Percentiles rank a stretch among this genome's conserved stretches.
Conservation (phyloP, 306 rosid species). For the Prunus armeniaca region DNA sequence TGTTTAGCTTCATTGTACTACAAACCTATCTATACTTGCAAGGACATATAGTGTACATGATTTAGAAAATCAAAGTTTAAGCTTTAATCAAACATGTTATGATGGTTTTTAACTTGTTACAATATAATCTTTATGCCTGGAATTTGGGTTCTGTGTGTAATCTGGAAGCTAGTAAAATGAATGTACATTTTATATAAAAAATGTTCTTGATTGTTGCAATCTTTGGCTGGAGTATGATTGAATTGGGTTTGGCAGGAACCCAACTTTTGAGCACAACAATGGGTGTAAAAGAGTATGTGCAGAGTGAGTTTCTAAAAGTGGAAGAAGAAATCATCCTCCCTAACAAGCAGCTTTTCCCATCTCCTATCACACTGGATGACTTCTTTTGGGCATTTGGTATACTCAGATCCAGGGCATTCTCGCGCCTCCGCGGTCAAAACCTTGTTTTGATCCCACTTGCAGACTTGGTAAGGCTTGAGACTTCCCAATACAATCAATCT, state of each 20-base stretch:
- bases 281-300: constrained; percentile 79
- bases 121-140: too few species aligned
- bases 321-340: constrained; percentile 77
- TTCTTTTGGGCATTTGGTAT: constrained; percentile 98
- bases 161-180: background rate
- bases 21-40: too few species aligned
- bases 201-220: constrained; percentile 4
- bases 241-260: constrained; percentile 55
- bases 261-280: constrained; percentile 85
- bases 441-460: constrained; percentile 81
- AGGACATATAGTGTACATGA: background rate
- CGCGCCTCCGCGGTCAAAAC: constrained; percentile 79
- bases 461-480: constrained; percentile 66
- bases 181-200: background rate
- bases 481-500: constrained; percentile 2
- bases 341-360: constrained; percentile 70
- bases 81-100: too few species aligned
- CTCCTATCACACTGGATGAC: constrained; percentile 75
- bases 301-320: constrained; percentile 63
- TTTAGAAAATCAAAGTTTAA: too few species aligned
- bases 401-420: constrained; percentile 93
- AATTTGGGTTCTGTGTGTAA: too few species aligned
- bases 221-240: constrained; percentile 19
- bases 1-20: too few species aligned
- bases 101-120: too few species aligned